Base-by-base conservation (phyloP, 352 stramenopile genomes). In the Phytophthora colocasiae region DNA sequence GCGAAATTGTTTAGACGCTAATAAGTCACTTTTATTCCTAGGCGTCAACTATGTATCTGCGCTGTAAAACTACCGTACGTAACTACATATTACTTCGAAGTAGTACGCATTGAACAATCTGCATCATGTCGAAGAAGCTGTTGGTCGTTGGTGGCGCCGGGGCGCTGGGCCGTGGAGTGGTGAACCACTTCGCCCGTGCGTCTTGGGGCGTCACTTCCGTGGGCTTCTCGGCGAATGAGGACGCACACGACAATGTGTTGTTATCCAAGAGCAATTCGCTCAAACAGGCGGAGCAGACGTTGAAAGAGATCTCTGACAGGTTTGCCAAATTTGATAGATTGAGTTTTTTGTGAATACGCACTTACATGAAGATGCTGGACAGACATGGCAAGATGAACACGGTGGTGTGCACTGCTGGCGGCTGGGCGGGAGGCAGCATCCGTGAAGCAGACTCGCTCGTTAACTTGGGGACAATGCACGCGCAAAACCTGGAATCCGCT, bases 401-500 rank as follows among this genome's bases (percentile, higher is more conserved):
- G 0, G 81, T 96, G 2, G 81, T 96, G 31, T 96, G 86, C 63
- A 77, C 86, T 19, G 89, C 89, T 36, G 89, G 89, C 14, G 89
- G 89, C 5, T 96, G 87, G 89, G 82, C 85, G 24, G 85, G 85
- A 17, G 87, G 85, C 15, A 92, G 80, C 51, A 90, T 95, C 63
- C 83, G 78, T 26, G 79, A 90, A 39, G 56, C 62, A 10, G 79
- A 91, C 14, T 73, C 85, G 32, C 77, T 94, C n/a, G 52, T 70
- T 5, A 90, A 90, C 53, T 49, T 94, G 19, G 58, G 75, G 1
- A 72, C 91, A 32, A 92, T 96, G 83, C 80, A 92, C 54, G 49
- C 65, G 15, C 91, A 91, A 74, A 95, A 95, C 64, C 86, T 87
- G 47, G 83, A 95, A 58, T 96, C 87, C 6, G 86, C 86, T 1